Base-by-base conservation (phyloP, 2,329 filamentous ascomycete species). In the Tolypocladium ovalisporum region DNA sequence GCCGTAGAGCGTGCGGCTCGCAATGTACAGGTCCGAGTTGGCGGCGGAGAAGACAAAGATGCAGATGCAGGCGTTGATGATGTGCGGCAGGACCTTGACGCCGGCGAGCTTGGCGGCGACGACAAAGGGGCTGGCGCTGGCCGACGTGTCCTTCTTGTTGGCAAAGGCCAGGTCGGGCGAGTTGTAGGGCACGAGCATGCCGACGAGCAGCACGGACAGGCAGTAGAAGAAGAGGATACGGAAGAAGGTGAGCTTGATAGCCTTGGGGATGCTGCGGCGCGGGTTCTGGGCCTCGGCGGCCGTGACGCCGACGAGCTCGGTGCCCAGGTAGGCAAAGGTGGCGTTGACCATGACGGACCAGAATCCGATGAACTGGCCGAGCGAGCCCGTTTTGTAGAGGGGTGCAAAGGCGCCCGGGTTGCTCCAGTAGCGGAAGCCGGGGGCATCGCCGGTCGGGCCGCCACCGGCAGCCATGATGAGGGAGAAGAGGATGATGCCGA, bases 211-310 rank as follows among this genome's bases (percentile, higher is more conserved):
- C 39, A 91, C 86, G 27, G 82, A 85, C 58, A 90, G 71, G 65
- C 85, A 79, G 76, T 93, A 93, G 77, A 93, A 93, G 75, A 92
- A 76, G 62, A 90, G 73, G 69, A 93, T 92, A 58, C 89, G 88
- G 76, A 83, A 92, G 72, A 92, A 92, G 63, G 88, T 91, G 54
- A 90, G 79, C 69, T 85, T 87, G 76, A 91, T 91, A 56, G 88
- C 88, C 59, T 85, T 83, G 8, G 89, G 89, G 60, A 93, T 85
- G 19, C 85, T 88, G 70, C 82, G 83, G 67, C 88, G 84, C 1
- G 89, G 89, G 73, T 91, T 91, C 73, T 90, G 86, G 0, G 88
- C 87, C 71, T 91, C 87, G 56, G 86, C 88, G 37, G 90, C 87
- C 0, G 88, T 91, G 17, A 91, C 86, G 73, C 87, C 88, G 54